phyloP scores from a whole-genome alignment of 768 basidiomycete species.

The Saitozyma podzolica region DNA sequence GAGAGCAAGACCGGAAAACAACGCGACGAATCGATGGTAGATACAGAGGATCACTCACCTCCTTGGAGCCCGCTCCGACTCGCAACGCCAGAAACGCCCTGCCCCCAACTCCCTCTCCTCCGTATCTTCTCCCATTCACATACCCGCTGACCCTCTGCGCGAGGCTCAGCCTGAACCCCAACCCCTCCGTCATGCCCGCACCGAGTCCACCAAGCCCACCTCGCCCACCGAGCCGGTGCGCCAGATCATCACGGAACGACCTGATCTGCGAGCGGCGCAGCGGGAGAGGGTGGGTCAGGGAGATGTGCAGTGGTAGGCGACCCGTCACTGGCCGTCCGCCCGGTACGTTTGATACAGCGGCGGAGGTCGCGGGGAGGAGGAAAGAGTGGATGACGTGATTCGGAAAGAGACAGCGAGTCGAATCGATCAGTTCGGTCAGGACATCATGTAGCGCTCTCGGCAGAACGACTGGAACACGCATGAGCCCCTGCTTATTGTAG shows the following conservation, averaged over 20 bases:
- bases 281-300: conserved; percentile 77
- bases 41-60: conserved; percentile 58
- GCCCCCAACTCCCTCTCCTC: conserved; percentile 37
- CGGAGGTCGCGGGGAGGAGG: conserved; percentile 11
- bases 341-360: background rate
- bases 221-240: too few relatives aligned
- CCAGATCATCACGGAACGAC: conserved; percentile 24
- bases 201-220: too few relatives aligned
- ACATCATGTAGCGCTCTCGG: conserved; percentile 55
- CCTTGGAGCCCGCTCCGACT: conserved; percentile 75
- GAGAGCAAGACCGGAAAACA: background rate
- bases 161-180: conserved; percentile 61
- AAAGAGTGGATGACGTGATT: conserved; percentile 2
- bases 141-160: conserved; percentile 62
- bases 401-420: conserved; percentile 56
- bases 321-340: background rate
- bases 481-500: background rate
- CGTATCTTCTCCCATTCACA: conserved; percentile 59
- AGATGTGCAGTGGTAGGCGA: conserved; percentile 61
- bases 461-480: conserved; percentile 54
- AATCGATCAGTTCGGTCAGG: conserved; percentile 56
- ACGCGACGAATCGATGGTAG: background rate
- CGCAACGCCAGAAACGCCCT: conserved; percentile 78
- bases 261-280: conserved; percentile 70
- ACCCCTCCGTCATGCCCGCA: background rate